Conservation (phyloP, 768 basidiomycete genomes). For the Daedaleopsis sinensis region DNA sequence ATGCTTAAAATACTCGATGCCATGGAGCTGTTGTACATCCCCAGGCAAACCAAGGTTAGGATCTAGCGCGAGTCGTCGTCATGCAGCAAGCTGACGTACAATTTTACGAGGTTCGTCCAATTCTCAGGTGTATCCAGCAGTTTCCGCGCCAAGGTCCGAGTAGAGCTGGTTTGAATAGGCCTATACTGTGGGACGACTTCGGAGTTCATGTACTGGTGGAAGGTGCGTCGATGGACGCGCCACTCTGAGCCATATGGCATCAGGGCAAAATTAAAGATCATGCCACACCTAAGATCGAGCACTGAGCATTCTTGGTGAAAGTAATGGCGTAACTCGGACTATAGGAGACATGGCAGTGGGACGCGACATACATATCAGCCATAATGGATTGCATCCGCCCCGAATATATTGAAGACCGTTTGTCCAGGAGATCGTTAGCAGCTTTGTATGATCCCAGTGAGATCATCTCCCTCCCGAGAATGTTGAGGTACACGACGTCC, state of each 20-base stretch:
- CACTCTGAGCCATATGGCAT: conserved; percentile 5
- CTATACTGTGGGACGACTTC: background rate
- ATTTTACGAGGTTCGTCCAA: conserved; percentile 1
- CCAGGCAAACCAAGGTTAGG: too few species aligned
- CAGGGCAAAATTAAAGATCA: background rate
- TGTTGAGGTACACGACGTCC: conserved; percentile 25
- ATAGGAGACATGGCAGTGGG: too few species aligned
- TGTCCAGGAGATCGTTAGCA: conserved; percentile 35
- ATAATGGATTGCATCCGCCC: conserved; percentile 14
- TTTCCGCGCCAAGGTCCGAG: background rate
- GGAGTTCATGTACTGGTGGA: conserved; percentile 12
- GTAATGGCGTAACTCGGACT: background rate
- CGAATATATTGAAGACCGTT: conserved; percentile 32
- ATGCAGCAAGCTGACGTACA: background rate
- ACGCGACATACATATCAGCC: conserved; percentile 5
- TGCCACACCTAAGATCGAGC: background rate
- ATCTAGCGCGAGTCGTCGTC: too few species aligned
- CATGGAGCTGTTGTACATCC: background rate
- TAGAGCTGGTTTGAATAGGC: background rate
- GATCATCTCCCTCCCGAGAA: conserved; percentile 24
- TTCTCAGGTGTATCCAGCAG: background rate
- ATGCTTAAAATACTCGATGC: conserved; percentile 2
- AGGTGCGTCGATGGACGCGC: conserved; percentile 4
- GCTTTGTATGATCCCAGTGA: conserved; percentile 32
- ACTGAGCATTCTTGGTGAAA: background rate